Evolutionary conservation across 306 rosid genomes (phyloP).

Genomic region (Heteromeles arbutifolia): DNA sequence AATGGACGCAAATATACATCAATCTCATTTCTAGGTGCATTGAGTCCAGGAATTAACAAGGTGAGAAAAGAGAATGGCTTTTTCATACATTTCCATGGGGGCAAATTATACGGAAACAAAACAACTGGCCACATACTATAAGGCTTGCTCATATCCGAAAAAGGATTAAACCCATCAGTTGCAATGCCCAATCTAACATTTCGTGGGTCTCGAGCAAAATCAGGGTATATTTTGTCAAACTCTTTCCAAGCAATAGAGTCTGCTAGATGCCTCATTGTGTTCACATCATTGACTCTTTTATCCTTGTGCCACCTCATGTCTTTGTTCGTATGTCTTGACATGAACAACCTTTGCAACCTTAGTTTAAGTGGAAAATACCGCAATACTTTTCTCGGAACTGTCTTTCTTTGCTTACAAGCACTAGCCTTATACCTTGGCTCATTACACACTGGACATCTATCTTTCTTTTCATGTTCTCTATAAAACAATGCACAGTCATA

Average conservation of each 20-base stretch:
- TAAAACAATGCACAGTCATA: neutral
- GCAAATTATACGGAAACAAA: neutral
- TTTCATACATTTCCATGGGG: neutral
- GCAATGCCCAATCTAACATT: slow-evolving; percentile 3
- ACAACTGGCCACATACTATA: neutral
- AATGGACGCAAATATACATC: neutral
- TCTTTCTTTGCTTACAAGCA: neutral
- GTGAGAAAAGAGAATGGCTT: neutral
- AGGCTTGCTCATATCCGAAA: neutral
- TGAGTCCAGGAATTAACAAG: neutral
- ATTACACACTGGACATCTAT: neutral
- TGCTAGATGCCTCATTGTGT: neutral
- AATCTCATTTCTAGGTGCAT: neutral
- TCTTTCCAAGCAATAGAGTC: neutral
- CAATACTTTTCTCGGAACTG: neutral
- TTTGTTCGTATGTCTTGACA: neutral
- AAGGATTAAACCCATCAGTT: neutral
- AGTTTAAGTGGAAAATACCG: neutral
- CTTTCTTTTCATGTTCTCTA: neutral
- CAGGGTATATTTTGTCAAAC: neutral
- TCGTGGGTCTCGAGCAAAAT: neutral
- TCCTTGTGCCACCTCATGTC: neutral
- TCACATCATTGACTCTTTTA: neutral
- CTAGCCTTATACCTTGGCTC: neutral
- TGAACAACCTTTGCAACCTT: neutral